Percentiles rank a stretch among this genome's conserved stretches.
These are phyloP conservation scores for Entophlyctis luteolus DNA, from an alignment of 192 early-diverging fungal genomes.

Conservation along the genomic window DNA sequence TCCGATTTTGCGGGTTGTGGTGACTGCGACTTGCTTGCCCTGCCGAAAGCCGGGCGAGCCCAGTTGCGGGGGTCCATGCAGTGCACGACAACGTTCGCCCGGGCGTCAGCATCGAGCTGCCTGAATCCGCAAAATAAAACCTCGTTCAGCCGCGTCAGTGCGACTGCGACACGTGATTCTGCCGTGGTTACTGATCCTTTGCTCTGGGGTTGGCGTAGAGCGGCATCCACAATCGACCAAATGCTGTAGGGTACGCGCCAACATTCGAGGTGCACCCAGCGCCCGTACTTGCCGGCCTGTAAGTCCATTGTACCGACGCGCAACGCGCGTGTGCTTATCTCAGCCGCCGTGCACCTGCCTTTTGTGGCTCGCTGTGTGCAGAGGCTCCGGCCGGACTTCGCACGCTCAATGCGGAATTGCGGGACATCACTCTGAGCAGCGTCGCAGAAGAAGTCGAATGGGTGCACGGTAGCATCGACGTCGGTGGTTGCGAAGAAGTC, in stretches of 20 bases:
- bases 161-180: neutral
- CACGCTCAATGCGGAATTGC: neutral
- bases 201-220: no score
- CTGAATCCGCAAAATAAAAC: constrained; percentile 14
- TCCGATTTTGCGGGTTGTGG: no score
- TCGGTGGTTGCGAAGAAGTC: neutral
- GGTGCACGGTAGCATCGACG: neutral
- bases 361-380: neutral
- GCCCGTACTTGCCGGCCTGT: neutral
- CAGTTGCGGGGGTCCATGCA: neutral
- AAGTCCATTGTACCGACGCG: constrained; percentile 1
- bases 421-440: neutral
- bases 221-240: no score
- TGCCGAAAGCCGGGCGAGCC: no score
- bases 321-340: no score
- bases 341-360: no score
- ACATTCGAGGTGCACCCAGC: constrained; percentile 3
- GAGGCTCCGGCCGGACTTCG: neutral
- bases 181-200: neutral
- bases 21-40: no score
- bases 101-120: neutral
- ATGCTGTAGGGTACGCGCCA: constrained; percentile 5
- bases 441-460: neutral
- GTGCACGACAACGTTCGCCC: neutral
- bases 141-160: neutral